Evolutionary conservation across 1,139 yeast genomes (phyloP).

Genomic region (Casaregolazyma suthepensis): DNA sequence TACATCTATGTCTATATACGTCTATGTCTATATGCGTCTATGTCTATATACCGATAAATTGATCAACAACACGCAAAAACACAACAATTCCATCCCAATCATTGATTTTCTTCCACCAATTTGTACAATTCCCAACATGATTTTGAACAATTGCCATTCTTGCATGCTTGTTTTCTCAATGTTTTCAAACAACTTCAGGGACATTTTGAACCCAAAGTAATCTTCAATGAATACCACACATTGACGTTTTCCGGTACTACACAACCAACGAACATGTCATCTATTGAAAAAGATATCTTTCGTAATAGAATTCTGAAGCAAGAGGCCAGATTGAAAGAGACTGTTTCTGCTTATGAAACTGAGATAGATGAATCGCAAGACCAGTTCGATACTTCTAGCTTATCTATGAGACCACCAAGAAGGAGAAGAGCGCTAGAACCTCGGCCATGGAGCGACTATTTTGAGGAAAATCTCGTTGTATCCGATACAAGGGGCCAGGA

Average conservation of each 20-base stretch:
- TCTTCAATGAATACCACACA: not conserved
- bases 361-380: conserved; percentile 5
- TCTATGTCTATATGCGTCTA: too few species aligned
- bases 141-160: not conserved
- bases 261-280: not conserved
- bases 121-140: not conserved
- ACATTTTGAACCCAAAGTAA: not conserved
- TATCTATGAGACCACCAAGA: not conserved
- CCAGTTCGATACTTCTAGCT: not conserved
- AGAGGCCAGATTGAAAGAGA: conserved; percentile 2
- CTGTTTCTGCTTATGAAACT: not conserved
- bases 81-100: too few species aligned
- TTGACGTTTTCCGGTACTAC: not conserved
- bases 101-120: too few species aligned
- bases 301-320: conserved; percentile 7
- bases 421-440: not conserved
- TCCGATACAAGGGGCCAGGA: conserved; percentile 8
- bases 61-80: too few species aligned
- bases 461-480: conserved; percentile 32
- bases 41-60: too few species aligned
- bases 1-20: too few species aligned
- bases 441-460: conserved; percentile 38
- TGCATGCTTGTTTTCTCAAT: too few species aligned
- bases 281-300: conserved; percentile 8
- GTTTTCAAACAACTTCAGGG: not conserved